These are phyloP conservation scores for Microstegium vimineum DNA, from an alignment of 176 grass and related monocot species.

Conservation along the genomic window DNA sequence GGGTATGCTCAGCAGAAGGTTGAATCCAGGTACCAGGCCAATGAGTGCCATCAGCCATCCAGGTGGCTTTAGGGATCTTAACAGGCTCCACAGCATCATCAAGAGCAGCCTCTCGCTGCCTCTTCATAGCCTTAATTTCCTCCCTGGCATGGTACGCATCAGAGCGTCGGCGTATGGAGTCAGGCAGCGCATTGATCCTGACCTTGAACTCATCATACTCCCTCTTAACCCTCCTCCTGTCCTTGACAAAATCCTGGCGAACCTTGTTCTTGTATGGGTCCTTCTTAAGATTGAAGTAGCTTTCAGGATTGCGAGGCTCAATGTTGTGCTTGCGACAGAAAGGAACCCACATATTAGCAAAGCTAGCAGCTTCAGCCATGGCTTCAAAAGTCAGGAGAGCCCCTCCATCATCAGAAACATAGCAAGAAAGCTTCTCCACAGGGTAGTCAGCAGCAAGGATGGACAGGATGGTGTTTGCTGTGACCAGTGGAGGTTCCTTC, in stretches of 20 bases:
- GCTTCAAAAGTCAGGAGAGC: slow-evolving; percentile 94
- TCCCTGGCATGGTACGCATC: slow-evolving; percentile 96
- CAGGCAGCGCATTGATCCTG: slow-evolving; percentile 69
- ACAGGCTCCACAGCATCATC: slow-evolving; percentile 63
- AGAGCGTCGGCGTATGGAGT: slow-evolving; percentile 77
- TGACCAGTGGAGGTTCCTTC: slow-evolving; percentile 87
- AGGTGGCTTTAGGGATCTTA: slow-evolving; percentile 93
- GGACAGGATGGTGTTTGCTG: slow-evolving; percentile 91
- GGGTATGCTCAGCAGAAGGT: slow-evolving; percentile 63
- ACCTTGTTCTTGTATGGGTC: slow-evolving; percentile 97
- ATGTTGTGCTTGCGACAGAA: slow-evolving; percentile 90
- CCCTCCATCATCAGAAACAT: slow-evolving; percentile 94
- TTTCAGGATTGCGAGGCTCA: slow-evolving; percentile 90
- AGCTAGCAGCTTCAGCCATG: slow-evolving; percentile 98
- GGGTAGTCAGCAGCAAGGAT: slow-evolving; percentile 97
- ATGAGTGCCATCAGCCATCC: slow-evolving; percentile 97
- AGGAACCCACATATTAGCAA: slow-evolving; percentile 91
- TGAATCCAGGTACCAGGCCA: slow-evolving; percentile 97
- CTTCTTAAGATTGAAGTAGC: slow-evolving; percentile 89
- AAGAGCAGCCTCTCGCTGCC: slow-evolving; percentile 61
- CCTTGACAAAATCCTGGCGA: slow-evolving; percentile 85
- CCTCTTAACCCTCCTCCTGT: slow-evolving; percentile 84
- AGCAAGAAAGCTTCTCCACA: slow-evolving; percentile 93
- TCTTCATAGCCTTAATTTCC: slow-evolving; percentile 95
- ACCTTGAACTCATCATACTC: slow-evolving; percentile 99